Evolutionary conservation across 2,329 filamentous ascomycete species (phyloP).

Genomic region (Coniochaeta sp.): DNA sequence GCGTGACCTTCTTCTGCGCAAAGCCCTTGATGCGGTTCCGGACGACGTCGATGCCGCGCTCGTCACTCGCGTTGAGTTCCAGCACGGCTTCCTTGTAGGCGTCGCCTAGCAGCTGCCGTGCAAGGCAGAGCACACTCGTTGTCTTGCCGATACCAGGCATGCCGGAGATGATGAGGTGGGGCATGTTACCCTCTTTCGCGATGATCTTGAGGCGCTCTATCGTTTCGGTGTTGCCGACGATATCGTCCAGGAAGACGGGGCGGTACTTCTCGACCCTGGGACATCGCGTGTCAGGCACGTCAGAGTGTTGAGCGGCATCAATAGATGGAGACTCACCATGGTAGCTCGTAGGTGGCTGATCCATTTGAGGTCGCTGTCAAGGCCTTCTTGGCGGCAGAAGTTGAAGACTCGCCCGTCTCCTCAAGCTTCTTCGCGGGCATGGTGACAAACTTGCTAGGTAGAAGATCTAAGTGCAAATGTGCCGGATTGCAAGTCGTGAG

Average conservation of each 20-base stretch:
- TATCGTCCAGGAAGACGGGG: slow-evolving; percentile 88
- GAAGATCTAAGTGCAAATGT: background rate
- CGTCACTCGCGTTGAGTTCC: slow-evolving; percentile 93
- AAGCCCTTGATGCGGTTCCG: slow-evolving; percentile 97
- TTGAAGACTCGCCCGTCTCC: slow-evolving; percentile 54
- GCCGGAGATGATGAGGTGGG: slow-evolving; percentile 97
- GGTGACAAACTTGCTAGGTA: background rate
- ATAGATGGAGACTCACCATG: slow-evolving; percentile 50
- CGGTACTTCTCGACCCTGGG: slow-evolving; percentile 96
- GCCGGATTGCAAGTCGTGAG: background rate
- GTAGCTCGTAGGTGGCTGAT: slow-evolving; percentile 61
- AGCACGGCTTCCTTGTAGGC: slow-evolving; percentile 96
- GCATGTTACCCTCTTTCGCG: slow-evolving; percentile 98
- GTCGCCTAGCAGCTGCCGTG: slow-evolving; percentile 83
- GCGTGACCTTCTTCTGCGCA: slow-evolving; percentile 96
- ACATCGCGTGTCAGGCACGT: background rate
- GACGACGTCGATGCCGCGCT: slow-evolving; percentile 95
- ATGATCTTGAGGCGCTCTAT: slow-evolving; percentile 98
- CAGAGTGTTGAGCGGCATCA: background rate
- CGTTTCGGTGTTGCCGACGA: slow-evolving; percentile 96
- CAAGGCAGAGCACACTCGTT: slow-evolving; percentile 87
- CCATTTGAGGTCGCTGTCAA: slow-evolving; percentile 43
- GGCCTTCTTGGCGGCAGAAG: slow-evolving; percentile 49
- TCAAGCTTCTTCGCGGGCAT: slow-evolving; percentile 45
- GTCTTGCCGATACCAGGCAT: slow-evolving; percentile 99